phyloP scores from a whole-genome alignment of 2,329 filamentous ascomycete genomes.

The Trichophyton benhamiae region DNA sequence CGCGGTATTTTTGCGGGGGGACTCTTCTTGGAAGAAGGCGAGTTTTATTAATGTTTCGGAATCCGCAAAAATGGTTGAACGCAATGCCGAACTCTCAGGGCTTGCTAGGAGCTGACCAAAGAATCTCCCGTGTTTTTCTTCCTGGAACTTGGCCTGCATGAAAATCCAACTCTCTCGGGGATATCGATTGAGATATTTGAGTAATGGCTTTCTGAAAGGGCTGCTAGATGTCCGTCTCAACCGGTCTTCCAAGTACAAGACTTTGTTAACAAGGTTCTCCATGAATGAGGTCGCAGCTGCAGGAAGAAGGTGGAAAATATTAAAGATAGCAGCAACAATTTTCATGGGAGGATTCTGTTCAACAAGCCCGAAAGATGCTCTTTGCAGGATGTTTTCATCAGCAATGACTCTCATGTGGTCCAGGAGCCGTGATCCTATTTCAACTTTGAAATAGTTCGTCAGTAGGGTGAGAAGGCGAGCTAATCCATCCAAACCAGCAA shows the following conservation, averaged over 20 bases:
- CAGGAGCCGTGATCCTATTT: slow-evolving; percentile 84
- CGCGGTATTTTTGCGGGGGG: slow-evolving; percentile 59
- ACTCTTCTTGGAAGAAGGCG: slow-evolving; percentile 50
- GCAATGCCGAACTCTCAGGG: slow-evolving; percentile 58
- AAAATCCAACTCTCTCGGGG: slow-evolving; percentile 75
- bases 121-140: slow-evolving; percentile 79
- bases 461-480: slow-evolving; percentile 79
- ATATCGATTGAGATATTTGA: slow-evolving; percentile 89
- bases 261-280: slow-evolving; percentile 74
- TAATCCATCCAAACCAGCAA: slow-evolving; percentile 80
- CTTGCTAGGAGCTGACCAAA: slow-evolving; percentile 76
- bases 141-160: slow-evolving; percentile 65
- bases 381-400: slow-evolving; percentile 65
- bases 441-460: slow-evolving; percentile 98
- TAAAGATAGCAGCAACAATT: slow-evolving; percentile 85
- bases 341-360: slow-evolving; percentile 91
- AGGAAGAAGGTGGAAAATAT: slow-evolving; percentile 93
- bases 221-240: slow-evolving; percentile 79
- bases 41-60: slow-evolving; percentile 58
- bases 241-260: slow-evolving; percentile 76
- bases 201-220: slow-evolving; percentile 79
- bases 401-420: slow-evolving; percentile 90
- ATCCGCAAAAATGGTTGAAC: slow-evolving; percentile 62
- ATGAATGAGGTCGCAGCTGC: slow-evolving; percentile 83
- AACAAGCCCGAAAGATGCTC: slow-evolving; percentile 86